Percentiles rank a stretch among this genome's conserved stretches.
Evolutionary conservation across 345 rosid genomes (phyloP).

Genomic region (Sisymbrium altissimum): DNA sequence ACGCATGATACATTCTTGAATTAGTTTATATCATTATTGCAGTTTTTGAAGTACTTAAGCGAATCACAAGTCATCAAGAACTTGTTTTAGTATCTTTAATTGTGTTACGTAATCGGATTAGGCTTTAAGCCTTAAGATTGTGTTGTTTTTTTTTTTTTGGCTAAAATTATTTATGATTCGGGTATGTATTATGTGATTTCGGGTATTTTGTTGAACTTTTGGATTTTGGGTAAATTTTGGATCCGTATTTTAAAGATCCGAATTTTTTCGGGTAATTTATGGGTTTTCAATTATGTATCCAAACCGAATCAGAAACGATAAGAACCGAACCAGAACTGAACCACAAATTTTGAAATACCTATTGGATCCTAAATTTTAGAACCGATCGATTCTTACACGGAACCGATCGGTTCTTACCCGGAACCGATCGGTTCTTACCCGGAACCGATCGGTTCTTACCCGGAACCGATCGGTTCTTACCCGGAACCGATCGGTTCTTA

Average conservation of each 20-base stretch:
- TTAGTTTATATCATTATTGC: neutral
- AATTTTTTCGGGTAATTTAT: neutral
- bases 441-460: no score
- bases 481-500: no score
- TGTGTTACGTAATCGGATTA: neutral
- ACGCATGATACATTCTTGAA: neutral
- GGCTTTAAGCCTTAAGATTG: neutral
- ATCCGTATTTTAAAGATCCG: no score
- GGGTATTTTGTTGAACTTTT: neutral
- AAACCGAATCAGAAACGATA: neutral
- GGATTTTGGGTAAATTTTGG: neutral
- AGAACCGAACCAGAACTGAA: neutral
- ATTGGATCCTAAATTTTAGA: neutral
- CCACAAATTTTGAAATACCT: neutral
- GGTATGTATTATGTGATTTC: neutral
- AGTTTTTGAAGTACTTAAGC: neutral
- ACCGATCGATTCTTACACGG: neutral
- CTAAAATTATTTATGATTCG: neutral
- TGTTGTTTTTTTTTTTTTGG: neutral
- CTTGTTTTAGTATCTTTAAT: neutral
- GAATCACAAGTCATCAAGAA: neutral
- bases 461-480: neutral
- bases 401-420: neutral
- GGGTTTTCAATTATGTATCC: neutral
- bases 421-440: neutral